Base-by-base conservation (phyloP, 2,329 filamentous ascomycete genomes). In the Pyricularia pennisetigena region DNA sequence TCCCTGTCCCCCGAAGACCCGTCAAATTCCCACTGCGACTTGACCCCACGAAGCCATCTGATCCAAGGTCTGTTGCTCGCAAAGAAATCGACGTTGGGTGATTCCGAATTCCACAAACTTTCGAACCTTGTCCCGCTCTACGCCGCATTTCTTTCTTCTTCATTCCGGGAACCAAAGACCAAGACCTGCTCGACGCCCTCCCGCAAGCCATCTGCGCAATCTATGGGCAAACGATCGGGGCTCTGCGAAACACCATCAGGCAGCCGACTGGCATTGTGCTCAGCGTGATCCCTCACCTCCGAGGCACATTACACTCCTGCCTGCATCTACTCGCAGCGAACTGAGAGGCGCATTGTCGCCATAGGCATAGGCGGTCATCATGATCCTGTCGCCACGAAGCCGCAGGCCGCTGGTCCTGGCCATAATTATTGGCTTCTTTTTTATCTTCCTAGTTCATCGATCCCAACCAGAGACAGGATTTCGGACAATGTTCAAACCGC, bases 341-440 rank as follows among this genome's bases (percentile, higher is more conserved):
- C 16, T 61, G 57, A 12, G n/a, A 26, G 12, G 57, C 24, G 23
- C 23, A 28, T 61, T 61, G n/a, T 23, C 57, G 24, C 57, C 20
- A 61, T n/a, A 61, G n/a, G 24, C 20, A 61, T n/a, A 61, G n/a
- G 24, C 57, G 23, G 2, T 41, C 66, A 26, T 26, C 66, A 67
- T 67, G 66, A 63, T 67, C 32, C 24, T 67, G n/a, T n/a, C 57
- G n/a, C 66, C 66, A 16, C 26, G 66, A 35, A 49, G 54, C 32
- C 66, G 66, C 24, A 24, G 66, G 66, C 66, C 66, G 16, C 23
- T 67, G 32, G 62, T 23, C 30, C 28, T 64, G 32, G 59, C 32
- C 30, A 5, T 66, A 0, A 20, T 61, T 9, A n/a, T 68, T n/a
- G 28, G 30, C 23, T 10, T 32, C 7, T 41, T 65, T 32, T 62